Percentiles rank a stretch among this genome's conserved stretches.
Conservation (phyloP, 2,329 filamentous ascomycete genomes). For the Fusarium agapanthi region DNA sequence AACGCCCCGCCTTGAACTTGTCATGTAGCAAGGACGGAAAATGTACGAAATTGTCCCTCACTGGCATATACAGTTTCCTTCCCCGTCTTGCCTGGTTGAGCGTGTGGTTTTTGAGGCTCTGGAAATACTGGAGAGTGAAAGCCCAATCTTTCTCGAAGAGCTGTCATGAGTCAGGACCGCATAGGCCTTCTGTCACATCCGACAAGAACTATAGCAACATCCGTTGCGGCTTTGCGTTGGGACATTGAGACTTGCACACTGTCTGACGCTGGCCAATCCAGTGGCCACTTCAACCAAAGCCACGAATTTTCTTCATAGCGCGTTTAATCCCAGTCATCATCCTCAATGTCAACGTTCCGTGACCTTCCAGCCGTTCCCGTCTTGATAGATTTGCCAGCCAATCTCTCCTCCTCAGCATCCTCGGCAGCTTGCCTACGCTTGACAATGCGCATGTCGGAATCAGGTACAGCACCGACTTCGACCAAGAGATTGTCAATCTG, state of each 20-base stretch:
- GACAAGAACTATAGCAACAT: background rate
- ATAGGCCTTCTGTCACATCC: no score
- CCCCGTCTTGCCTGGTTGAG: background rate
- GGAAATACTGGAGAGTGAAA: background rate
- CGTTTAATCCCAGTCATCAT: conserved; percentile 70
- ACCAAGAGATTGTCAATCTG: conserved; percentile 85
- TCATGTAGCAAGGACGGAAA: no score
- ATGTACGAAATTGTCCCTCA: background rate
- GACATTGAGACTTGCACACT: background rate
- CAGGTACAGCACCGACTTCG: conserved; percentile 80
- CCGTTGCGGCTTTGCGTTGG: background rate
- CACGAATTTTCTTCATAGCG: background rate
- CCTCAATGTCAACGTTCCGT: conserved; percentile 59
- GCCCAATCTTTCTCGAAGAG: background rate
- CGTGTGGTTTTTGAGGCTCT: background rate
- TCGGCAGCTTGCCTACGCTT: conserved; percentile 68
- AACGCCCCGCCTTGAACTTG: background rate
- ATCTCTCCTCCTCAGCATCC: conserved; percentile 67
- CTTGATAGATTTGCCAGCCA: conserved; percentile 59
- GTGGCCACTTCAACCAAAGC: background rate
- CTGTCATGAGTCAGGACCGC: background rate
- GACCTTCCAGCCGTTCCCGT: conserved; percentile 59
- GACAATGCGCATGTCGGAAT: conserved; percentile 79
- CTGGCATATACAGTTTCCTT: background rate
- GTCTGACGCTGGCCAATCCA: background rate